Evolutionary conservation across 2,329 filamentous ascomycete genomes (phyloP), one percentile per base, ranked within the genome.

Genomic region (Chaetothyriales sp.): DNA sequence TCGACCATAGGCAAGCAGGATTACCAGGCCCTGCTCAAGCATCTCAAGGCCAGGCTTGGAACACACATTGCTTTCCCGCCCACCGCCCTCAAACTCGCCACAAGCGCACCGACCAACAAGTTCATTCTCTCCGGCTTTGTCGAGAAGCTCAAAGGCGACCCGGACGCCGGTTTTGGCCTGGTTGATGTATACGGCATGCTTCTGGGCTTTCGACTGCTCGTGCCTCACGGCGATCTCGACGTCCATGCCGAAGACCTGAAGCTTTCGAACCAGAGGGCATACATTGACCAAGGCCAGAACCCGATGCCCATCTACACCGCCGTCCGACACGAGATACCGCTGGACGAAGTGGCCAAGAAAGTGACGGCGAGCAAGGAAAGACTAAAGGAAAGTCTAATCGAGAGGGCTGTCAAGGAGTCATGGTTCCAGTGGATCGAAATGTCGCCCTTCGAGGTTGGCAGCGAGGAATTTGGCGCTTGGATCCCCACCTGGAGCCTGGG

Each of bases 381-480:
- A 20, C 63, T 56, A 22, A 61, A 67, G 6, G 68, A 66, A 55
- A 65, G 62, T 55, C 61, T 67, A 2, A 70, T 73, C 54, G 71
- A 67, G 40, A 70, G 73, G 53, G 73, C 76, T 3, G 69, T 68
- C 51, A 69, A 76, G 54, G 85, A 94, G 62, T 77, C 88, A 2
- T 97, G 89, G 86, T 98, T 97, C 62, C 90, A 98, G 62, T 97
- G 92, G 90, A 95, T 92, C 60, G 92, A 98, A 63, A 85, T 90
- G 62, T 94, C 88, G 0, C 90, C 90, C 0, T 95, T 94, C 63
- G 90, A 97, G 65, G 84, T 95, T 65, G 95, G 92, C 67, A 95
- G 89, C 60, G 90, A 97, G 67, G 90, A 95, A 63, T 82, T 95
- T 48, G 77, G 78, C 20, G 89, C 90, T 1, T 90, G 92, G 2